Base-by-base conservation (phyloP, 2,329 filamentous ascomycete genomes). In the Exserohilum rostratum region DNA sequence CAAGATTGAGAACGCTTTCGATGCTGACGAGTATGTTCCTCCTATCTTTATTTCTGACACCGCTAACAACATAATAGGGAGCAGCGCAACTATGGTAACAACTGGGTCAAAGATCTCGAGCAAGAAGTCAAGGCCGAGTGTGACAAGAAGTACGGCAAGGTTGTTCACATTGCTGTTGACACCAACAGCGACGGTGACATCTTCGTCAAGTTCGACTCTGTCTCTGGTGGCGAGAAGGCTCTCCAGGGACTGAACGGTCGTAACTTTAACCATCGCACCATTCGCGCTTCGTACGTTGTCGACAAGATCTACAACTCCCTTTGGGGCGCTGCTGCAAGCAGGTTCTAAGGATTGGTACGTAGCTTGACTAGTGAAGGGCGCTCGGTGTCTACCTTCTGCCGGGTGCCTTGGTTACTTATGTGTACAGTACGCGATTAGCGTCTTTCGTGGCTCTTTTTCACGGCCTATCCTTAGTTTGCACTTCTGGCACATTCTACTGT, bases 241-340 rank as follows among this genome's bases (percentile, higher is more conserved):
- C 96, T 98, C 79, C 96, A 96, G 77, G 95, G 95, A 72, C 86
- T 99, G 60, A 98, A 99, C 77, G 95, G 95, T 72, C 89, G 95
- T 74, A 96, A 90, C 78, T 99, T 99, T 78, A 95, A 91, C 73
- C 91, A 91, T 70, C 87, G 88, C 71, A 91, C 91, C 82, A 96
- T 99, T 77, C 93, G 90, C 75, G 95, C 93, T 68, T 90, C 92
- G 63, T 95, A 93, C 76, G 91, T 99, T 79, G 93, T 98, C 77
- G 95, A 99, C 79, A 93, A 93, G 72, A 91, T 99, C 80, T 99
- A 98, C 87, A 95, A 91, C 86, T 96, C 90, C 84, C 86, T 96
- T 79, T 96, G 64, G 64, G 66, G 62, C 50, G 62, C 64, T 50
- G 69, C 70, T 42, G 69, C 71, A 13, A 64, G 60, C 60, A 70